These are phyloP conservation scores for Sechiopsis laciniata DNA, from an alignment of 306 rosid species.

Conservation along the genomic window DNA sequence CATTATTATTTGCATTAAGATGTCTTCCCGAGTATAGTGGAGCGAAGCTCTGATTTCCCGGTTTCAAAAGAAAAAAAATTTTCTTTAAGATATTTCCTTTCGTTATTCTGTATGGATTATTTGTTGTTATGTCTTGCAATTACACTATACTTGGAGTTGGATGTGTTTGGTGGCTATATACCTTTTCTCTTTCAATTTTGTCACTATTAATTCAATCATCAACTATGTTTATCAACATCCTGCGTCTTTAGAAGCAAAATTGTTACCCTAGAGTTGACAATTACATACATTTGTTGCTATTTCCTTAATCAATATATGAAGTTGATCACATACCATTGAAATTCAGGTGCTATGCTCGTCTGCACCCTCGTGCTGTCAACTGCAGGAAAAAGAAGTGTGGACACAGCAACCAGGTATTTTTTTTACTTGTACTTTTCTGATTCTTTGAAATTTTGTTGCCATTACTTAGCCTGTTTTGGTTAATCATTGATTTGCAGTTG, in stretches of 20 bases:
- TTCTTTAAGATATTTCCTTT: too few species aligned
- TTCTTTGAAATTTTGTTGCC: background rate
- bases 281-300: background rate
- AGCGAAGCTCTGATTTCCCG: too few species aligned
- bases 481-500: constrained; percentile 49
- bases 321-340: background rate
- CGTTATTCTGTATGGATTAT: too few species aligned
- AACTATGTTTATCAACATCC: background rate
- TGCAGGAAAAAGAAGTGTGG: constrained; percentile 99
- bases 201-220: background rate
- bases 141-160: background rate
- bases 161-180: background rate
- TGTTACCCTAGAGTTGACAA: background rate
- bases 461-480: background rate
- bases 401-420: constrained; percentile 90
- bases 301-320: background rate
- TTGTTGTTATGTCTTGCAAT: background rate
- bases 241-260: too few species aligned
- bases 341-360: constrained; percentile 78
- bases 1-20: too few species aligned
- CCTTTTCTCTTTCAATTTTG: background rate
- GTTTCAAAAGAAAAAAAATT: too few species aligned
- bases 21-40: too few species aligned
- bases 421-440: background rate
- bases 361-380: constrained; percentile 99